Evolutionary conservation across 352 stramenopile genomes (phyloP), one percentile per base, ranked within the genome.

Genomic region (Phytopythium ostracodes): DNA sequence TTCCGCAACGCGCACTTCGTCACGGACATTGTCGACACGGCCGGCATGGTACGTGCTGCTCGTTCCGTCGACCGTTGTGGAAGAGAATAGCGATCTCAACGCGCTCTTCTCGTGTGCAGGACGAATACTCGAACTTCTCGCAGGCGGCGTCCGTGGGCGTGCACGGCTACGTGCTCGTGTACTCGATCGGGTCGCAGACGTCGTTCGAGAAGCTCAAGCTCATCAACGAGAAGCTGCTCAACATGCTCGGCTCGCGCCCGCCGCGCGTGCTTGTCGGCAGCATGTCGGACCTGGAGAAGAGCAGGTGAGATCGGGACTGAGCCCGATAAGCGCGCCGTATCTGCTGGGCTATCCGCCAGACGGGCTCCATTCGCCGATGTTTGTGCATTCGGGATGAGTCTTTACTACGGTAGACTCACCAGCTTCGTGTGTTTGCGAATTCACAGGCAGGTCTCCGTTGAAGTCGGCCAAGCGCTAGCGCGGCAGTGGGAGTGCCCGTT

Each of bases 21-120:
- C 36, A 98, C 94, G 27, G 96, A 98, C 70, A 98, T 98, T 68
- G 93, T 98, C 65, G 96, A 98, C 71, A 98, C 94, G n/a, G 96
- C 96, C 15, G 96, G 96, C 60, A 98, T 98, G 87, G 87, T 95
- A 69, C 27, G 72, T 66, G 22, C 6, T 40, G 0, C 31, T 2
- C n/a, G 22, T 15, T 38, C 18, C n/a, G n/a, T n/a, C n/a, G n/a
- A n/a, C n/a, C n/a, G n/a, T n/a, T n/a, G n/a, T n/a, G n/a, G n/a
- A n/a, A 38, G 22, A 15, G 42, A 52, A 35, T n/a, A 4, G n/a
- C 24, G 36, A 4, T 7, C 2, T n/a, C 4, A 31, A 38, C 14
- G 33, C 33, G 1, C 22, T 18, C 12, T n/a, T n/a, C 15, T n/a
- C 15, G 14, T 63, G 9, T 31, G 31, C 67, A 94, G 90, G 96